Conservation (phyloP, 2,329 filamentous ascomycete species). For the Achaetomium macrosporum region DNA sequence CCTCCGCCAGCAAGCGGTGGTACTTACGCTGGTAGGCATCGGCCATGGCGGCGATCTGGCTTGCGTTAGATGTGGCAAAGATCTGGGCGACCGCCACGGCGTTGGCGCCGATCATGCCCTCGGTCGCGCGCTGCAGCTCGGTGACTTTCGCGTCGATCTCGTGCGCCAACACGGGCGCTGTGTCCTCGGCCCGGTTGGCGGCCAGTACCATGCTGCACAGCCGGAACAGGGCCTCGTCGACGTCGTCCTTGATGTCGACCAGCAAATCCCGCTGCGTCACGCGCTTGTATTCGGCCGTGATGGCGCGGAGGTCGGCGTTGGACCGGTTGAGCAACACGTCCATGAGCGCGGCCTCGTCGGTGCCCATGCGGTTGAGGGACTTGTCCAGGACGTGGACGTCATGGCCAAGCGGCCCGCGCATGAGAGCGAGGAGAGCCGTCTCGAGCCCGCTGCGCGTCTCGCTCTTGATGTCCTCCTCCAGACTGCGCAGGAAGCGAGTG, state of each 20-base stretch:
- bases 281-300: slow-evolving; percentile 69
- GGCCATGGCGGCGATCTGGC: slow-evolving; percentile 73
- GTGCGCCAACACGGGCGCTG: slow-evolving; percentile 62
- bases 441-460: slow-evolving; percentile 72
- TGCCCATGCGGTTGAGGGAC: slow-evolving; percentile 72
- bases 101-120: slow-evolving; percentile 66
- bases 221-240: slow-evolving; percentile 76
- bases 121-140: slow-evolving; percentile 69
- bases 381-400: slow-evolving; percentile 66
- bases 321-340: slow-evolving; percentile 74
- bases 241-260: slow-evolving; percentile 64
- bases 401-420: slow-evolving; percentile 69
- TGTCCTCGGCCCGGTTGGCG: slow-evolving; percentile 70
- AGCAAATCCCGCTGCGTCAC: slow-evolving; percentile 63
- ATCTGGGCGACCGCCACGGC: slow-evolving; percentile 71
- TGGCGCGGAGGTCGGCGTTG: slow-evolving; percentile 80
- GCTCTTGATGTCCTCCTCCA: slow-evolving; percentile 69
- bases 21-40: slow-evolving; percentile 69
- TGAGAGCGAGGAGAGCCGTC: slow-evolving; percentile 65
- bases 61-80: slow-evolving; percentile 66
- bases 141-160: slow-evolving; percentile 69
- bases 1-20: slow-evolving; percentile 60
- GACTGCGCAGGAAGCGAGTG: slow-evolving; percentile 55
- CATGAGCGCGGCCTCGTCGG: slow-evolving; percentile 78
- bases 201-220: slow-evolving; percentile 77